Evolutionary conservation across 2,329 filamentous ascomycete genomes (phyloP).

Genomic region (Chrysosporium keratinophilum): DNA sequence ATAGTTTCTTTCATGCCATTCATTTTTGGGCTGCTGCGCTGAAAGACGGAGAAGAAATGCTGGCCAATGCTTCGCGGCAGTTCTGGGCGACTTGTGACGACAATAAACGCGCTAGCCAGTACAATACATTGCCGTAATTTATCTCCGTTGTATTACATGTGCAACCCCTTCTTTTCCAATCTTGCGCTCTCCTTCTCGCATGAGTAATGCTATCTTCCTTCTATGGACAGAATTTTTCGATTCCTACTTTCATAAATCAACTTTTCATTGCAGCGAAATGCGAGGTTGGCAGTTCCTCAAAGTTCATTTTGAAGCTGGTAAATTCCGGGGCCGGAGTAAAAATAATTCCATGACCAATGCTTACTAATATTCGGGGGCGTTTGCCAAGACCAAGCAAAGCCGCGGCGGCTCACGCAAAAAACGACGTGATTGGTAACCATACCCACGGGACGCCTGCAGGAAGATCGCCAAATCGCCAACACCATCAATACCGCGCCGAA

Average conservation of each 20-base stretch:
- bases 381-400: background rate
- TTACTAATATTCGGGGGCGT: background rate
- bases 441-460: background rate
- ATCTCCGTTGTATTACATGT: background rate
- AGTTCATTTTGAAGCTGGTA: no score
- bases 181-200: no score
- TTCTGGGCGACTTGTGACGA: background rate
- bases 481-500: background rate
- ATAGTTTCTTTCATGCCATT: no score
- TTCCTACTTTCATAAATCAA: no score
- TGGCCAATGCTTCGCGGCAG: background rate
- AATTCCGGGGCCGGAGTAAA: no score
- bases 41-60: background rate
- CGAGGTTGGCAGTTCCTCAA: no score
- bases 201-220: no score
- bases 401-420: background rate
- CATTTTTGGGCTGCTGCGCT: background rate
- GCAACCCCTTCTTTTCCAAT: no score
- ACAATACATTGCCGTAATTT: slow-evolving; percentile 3
- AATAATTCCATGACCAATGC: no score
- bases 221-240: no score
- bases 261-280: no score
- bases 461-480: background rate
- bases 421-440: slow-evolving; percentile 5
- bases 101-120: background rate